Base-by-base conservation (phyloP, 2,329 filamentous ascomycete species). In the Rhynchosporium agropyri region DNA sequence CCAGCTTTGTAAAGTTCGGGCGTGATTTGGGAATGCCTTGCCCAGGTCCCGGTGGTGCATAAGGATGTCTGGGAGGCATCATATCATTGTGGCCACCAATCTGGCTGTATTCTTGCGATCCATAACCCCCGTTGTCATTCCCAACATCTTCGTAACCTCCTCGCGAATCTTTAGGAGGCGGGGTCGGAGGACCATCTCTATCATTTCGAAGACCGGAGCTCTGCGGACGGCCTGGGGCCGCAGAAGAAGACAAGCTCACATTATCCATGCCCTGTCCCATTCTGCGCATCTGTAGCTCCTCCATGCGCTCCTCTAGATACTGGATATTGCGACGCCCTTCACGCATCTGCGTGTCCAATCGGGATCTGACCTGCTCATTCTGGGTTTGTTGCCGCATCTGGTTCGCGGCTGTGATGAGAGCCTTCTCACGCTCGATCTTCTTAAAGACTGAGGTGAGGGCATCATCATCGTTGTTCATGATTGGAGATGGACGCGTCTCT, bases 371-470 rank as follows among this genome's bases (percentile, higher is more conserved):
- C 66, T 88, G 85, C 71, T 93, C 90, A 78, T 99, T 99, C 80
- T 92, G 91, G 71, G 94, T 97, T 77, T 95, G 93, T 79, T 93
- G 89, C 79, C 92, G 90, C 93, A 99, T 97, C 72, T 90, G 87
- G 79, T 91, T 95, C 71, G 94, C 94, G 73, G 92, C 94, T 77
- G 90, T 90, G 82, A 99, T 95, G 74, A 98, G 88, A 73, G 89
- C 90, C 83, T 93, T 94, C 80, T 99, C 95, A 77, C 94, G 89
- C 83, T 97, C 92, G 78, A 99, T 98, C 89, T 99, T 98, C 81
- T 89, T 90, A 80, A 90, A 87, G 80, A 99, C 92, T 77, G 92
- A 90, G 79, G 87, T 87, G 78, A 87, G 82, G 70, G 83, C 81
- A 72, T 87, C 83, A 67, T 87, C 84, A 75, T 87, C 84, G 76